Evolutionary conservation across 768 basidiomycete genomes (phyloP).

Genomic region (Tulasnella sp.): DNA sequence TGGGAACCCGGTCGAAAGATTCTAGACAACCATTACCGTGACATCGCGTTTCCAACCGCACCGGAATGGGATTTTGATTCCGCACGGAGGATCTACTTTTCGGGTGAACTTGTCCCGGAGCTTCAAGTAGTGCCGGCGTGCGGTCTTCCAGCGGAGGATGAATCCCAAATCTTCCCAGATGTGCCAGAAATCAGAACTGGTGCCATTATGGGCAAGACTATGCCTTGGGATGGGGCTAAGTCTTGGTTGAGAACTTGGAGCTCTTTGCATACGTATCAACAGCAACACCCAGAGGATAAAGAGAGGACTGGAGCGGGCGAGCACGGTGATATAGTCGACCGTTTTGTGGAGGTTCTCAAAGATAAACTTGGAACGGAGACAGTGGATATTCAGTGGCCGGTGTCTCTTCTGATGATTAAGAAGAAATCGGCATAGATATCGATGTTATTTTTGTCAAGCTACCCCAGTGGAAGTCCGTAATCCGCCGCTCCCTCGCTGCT

Average conservation of each 20-base stretch:
- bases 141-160: not conserved
- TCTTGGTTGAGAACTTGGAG: conserved; percentile 70
- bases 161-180: not conserved
- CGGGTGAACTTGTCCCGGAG: conserved; percentile 43
- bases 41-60: conserved; percentile 46
- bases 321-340: conserved; percentile 32
- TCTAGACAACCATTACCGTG: conserved; percentile 63
- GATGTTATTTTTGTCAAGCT: not conserved
- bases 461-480: not conserved
- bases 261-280: conserved; percentile 62
- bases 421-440: conserved; percentile 26
- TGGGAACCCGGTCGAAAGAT: conserved; percentile 80
- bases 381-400: conserved; percentile 36
- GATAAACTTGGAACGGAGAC: conserved; percentile 25
- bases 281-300: conserved; percentile 56
- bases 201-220: conserved; percentile 52
- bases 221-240: conserved; percentile 63
- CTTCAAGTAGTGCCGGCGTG: not conserved
- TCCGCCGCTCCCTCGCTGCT: not conserved
- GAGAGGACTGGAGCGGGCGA: conserved; percentile 23
- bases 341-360: conserved; percentile 28
- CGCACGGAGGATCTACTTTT: conserved; percentile 33
- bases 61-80: conserved; percentile 31
- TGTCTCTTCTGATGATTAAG: conserved; percentile 36
- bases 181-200: conserved; percentile 16